Evolutionary conservation across 2,329 filamentous ascomycete species (phyloP).

Genomic region (Thermomyces lanuginosus): DNA sequence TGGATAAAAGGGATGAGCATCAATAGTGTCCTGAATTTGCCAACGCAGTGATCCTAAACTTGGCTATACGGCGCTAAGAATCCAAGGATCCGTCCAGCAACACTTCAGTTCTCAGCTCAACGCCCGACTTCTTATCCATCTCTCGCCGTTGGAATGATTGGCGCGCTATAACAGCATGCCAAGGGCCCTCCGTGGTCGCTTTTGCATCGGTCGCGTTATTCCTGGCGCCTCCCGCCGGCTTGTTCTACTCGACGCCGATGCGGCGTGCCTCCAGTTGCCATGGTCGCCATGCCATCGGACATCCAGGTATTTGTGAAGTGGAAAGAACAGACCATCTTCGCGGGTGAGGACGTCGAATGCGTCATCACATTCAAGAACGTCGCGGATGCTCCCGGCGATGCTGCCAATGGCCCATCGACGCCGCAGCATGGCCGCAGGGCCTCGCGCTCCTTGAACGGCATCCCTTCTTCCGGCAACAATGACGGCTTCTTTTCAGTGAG

Average conservation of each 20-base stretch:
- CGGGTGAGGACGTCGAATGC: slow-evolving; percentile 89
- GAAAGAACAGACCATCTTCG: slow-evolving; percentile 87
- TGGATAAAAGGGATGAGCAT: no score
- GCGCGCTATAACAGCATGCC: slow-evolving; percentile 14
- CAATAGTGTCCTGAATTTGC: no score
- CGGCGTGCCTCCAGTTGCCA: slow-evolving; percentile 14
- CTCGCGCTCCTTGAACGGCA: slow-evolving; percentile 20
- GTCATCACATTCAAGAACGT: slow-evolving; percentile 93
- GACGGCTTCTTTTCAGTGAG: slow-evolving; percentile 25
- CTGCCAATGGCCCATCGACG: slow-evolving; percentile 13
- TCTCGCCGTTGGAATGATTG: no score
- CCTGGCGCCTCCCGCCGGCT: slow-evolving; percentile 8
- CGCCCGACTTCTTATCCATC: no score
- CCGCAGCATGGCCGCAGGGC: slow-evolving; percentile 20
- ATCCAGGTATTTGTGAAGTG: slow-evolving; percentile 93
- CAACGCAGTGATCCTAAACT: no score
- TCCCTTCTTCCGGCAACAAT: slow-evolving; percentile 15
- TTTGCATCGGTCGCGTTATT: slow-evolving; percentile 5
- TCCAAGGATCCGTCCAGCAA: no score
- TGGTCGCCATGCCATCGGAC: slow-evolving; percentile 43
- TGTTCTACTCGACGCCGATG: slow-evolving; percentile 13
- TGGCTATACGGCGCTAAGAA: no score
- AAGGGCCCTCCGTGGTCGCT: slow-evolving; percentile 8
- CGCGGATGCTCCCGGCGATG: slow-evolving; percentile 28
- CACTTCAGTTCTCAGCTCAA: no score